Evolutionary conservation across 2,329 filamentous ascomycete species (phyloP).

Genomic region (Fusarium odoratissimum): DNA sequence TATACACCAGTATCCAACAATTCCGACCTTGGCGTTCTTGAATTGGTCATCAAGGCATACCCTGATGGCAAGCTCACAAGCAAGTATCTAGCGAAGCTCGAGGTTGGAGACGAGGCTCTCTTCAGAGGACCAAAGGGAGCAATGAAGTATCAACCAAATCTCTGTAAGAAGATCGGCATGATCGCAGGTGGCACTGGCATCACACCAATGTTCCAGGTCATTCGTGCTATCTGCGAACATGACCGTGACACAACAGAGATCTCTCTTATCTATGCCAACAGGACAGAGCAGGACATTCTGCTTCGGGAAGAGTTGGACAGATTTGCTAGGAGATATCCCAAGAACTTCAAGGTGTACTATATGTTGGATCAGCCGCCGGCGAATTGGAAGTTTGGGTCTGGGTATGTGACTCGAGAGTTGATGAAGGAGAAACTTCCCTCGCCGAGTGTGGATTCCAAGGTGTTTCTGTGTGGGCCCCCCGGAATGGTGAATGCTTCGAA

Average conservation of each 20-base stretch:
- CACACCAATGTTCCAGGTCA: constrained; percentile 61
- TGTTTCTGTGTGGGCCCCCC: constrained; percentile 70
- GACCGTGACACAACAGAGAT: constrained; percentile 66
- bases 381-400: constrained; percentile 60
- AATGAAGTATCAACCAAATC: constrained; percentile 61
- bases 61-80: constrained; percentile 61
- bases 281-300: constrained; percentile 68
- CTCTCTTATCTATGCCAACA: constrained; percentile 69
- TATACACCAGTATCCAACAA: constrained; percentile 67
- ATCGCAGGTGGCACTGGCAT: constrained; percentile 59
- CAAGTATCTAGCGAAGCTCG: constrained; percentile 58
- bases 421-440: constrained; percentile 62
- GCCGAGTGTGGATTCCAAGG: constrained; percentile 58
- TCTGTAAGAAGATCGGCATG: constrained; percentile 64
- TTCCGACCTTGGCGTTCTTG: constrained; percentile 60
- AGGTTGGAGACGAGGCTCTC: constrained; percentile 60
- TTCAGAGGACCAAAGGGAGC: constrained; percentile 69
- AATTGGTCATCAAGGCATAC: constrained; percentile 64
- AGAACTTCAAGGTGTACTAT: constrained; percentile 67
- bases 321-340: constrained; percentile 62
- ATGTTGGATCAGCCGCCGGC: constrained; percentile 60
- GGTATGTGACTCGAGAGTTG: constrained; percentile 63
- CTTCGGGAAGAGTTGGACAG: constrained; percentile 65
- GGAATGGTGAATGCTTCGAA: constrained; percentile 69
- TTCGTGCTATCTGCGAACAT: constrained; percentile 72